Percentiles rank a stretch among this genome's conserved stretches.
Evolutionary conservation across 2,329 filamentous ascomycete species (phyloP).

Genomic region (Pseudogymnoascus sp.): DNA sequence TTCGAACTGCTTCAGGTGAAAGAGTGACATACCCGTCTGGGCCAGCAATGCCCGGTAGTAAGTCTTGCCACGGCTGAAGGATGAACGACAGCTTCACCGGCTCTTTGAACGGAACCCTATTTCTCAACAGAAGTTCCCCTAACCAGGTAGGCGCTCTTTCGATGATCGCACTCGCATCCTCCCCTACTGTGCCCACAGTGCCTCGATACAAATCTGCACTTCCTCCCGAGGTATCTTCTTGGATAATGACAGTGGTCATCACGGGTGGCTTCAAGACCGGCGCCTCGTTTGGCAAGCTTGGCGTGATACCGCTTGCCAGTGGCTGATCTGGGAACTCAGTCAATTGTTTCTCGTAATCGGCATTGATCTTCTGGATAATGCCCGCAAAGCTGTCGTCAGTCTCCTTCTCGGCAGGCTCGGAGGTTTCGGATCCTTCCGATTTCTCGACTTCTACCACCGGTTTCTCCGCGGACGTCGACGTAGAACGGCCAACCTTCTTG

Average conservation of each 20-base stretch:
- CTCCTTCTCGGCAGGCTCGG: conserved; percentile 59
- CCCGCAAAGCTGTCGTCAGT: conserved; percentile 69
- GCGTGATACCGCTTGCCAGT: conserved; percentile 57
- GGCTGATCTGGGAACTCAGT: conserved; percentile 44
- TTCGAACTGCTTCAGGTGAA: background rate
- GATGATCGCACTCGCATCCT: conserved; percentile 76
- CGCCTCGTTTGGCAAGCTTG: conserved; percentile 64
- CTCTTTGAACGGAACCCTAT: conserved; percentile 78
- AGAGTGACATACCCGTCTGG: conserved; percentile 51
- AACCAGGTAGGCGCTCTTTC: conserved; percentile 86
- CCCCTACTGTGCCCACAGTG: conserved; percentile 68
- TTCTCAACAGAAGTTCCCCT: conserved; percentile 75
- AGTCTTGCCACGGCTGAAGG: conserved; percentile 69
- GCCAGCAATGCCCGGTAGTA: conserved; percentile 64
- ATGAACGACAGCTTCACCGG: conserved; percentile 93
- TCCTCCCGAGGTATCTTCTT: conserved; percentile 59
- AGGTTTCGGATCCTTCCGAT: conserved; percentile 43
- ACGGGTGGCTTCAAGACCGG: conserved; percentile 66
- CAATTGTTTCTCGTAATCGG: conserved; percentile 63
- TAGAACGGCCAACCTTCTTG: conserved; percentile 72
- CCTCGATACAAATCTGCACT: conserved; percentile 85
- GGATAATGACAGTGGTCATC: conserved; percentile 59
- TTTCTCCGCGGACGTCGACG: conserved; percentile 60
- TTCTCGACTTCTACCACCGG: conserved; percentile 64
- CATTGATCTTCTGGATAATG: conserved; percentile 62